These are phyloP conservation scores for Ambrosiella xylebori DNA, from an alignment of 2,329 filamentous ascomycete species.

Conservation along the genomic window DNA sequence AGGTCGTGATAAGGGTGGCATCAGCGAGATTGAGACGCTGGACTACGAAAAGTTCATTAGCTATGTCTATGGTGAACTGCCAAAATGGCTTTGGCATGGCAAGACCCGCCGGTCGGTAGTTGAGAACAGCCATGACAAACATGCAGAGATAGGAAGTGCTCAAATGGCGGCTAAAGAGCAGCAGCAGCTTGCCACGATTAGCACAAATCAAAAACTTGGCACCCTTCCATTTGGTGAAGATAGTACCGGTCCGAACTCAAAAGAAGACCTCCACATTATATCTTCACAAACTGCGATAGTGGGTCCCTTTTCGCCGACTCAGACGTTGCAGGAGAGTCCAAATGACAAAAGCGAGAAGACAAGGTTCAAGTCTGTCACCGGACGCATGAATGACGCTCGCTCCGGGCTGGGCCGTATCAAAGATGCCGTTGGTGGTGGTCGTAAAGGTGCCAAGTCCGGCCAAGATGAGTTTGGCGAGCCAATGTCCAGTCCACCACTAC, in stretches of 20 bases:
- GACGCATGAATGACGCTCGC: slow-evolving; percentile 61
- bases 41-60: slow-evolving; percentile 73
- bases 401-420: slow-evolving; percentile 74
- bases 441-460: slow-evolving; percentile 35
- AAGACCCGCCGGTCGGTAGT: slow-evolving; percentile 53
- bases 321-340: slow-evolving; percentile 14
- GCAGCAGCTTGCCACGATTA: slow-evolving; percentile 1
- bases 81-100: slow-evolving; percentile 90
- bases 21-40: slow-evolving; percentile 81
- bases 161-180: slow-evolving; percentile 11
- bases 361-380: slow-evolving; percentile 65
- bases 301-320: slow-evolving; percentile 8
- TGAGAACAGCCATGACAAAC: slow-evolving; percentile 27
- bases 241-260: slow-evolving; percentile 15
- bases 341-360: slow-evolving; percentile 27
- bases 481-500: slow-evolving; percentile 13
- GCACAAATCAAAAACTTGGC: slow-evolving; percentile 17
- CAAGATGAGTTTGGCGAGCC: slow-evolving; percentile 34
- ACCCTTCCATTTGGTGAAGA: slow-evolving; percentile 24
- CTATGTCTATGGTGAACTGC: slow-evolving; percentile 60
- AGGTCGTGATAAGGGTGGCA: slow-evolving; percentile 69
- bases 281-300: slow-evolving; percentile 20
- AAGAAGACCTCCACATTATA: slow-evolving; percentile 28
- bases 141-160: slow-evolving; percentile 25
- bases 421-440: slow-evolving; percentile 53